phyloP scores from a whole-genome alignment of 2,329 filamentous ascomycete species.

The Penicillium sp. region DNA sequence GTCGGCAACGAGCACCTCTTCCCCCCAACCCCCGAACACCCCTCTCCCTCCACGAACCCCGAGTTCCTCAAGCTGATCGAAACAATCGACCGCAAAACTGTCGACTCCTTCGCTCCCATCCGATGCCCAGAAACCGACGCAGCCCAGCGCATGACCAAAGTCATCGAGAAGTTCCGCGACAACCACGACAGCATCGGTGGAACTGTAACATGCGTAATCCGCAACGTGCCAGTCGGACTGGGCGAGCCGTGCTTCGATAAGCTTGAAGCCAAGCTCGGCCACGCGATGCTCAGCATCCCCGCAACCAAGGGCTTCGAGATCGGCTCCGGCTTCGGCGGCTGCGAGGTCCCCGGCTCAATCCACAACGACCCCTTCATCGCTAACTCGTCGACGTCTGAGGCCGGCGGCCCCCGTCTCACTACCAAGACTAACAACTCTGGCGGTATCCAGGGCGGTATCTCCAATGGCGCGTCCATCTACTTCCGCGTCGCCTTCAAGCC shows the following conservation, averaged over 20 bases:
- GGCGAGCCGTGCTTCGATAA: conserved; percentile 96
- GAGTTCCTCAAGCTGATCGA: conserved; percentile 67
- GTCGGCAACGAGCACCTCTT: conserved; percentile 74
- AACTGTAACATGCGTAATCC: conserved; percentile 86
- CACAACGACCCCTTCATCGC: conserved; percentile 85
- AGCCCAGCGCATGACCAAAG: conserved; percentile 63
- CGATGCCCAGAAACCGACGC: conserved; percentile 67
- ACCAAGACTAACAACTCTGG: conserved; percentile 93
- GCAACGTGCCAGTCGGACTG: conserved; percentile 72
- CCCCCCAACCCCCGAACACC: conserved; percentile 59
- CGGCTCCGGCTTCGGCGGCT: conserved; percentile 82
- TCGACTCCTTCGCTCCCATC: conserved; percentile 77
- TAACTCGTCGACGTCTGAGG: conserved; percentile 22
- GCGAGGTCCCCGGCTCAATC: conserved; percentile 72
- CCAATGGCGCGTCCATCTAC: conserved; percentile 86
- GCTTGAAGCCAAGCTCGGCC: conserved; percentile 79
- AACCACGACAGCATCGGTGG: conserved; percentile 82
- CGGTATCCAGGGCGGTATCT: conserved; percentile 90
- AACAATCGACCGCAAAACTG: conserved; percentile 61
- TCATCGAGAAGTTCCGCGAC: conserved; percentile 70
- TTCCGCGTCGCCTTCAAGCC: conserved; percentile 95
- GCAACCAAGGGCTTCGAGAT: conserved; percentile 94
- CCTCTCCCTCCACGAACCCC: conserved; percentile 64
- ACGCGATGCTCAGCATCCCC: conserved; percentile 91
- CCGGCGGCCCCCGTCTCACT: conserved; percentile 51